Evolutionary conservation across 257 asterid species (phyloP).

Genomic region (Nicotiana noctiflora): DNA sequence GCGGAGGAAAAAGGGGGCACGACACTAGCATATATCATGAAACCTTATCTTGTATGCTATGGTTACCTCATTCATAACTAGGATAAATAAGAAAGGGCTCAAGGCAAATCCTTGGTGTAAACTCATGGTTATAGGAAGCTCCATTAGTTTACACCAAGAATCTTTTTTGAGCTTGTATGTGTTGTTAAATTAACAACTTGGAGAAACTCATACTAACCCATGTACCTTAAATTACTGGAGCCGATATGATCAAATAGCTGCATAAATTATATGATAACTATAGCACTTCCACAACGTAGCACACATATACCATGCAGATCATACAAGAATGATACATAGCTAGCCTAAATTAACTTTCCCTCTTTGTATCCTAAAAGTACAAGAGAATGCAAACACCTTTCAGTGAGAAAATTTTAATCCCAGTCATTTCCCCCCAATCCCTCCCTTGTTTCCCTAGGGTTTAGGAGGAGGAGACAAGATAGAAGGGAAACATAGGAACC

Average conservation of each 20-base stretch:
- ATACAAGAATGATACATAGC: neutral
- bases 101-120: neutral
- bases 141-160: neutral
- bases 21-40: neutral
- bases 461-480: neutral
- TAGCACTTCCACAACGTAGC: neutral
- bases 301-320: neutral
- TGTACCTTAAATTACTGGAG: neutral
- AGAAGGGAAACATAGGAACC: neutral
- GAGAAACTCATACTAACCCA: neutral
- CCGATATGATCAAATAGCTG: neutral
- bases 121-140: neutral
- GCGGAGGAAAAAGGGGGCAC: no score
- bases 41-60: neutral
- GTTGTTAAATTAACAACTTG: neutral
- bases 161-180: neutral
- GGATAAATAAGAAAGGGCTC: neutral
- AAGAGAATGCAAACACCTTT: neutral
- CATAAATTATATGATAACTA: neutral
- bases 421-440: neutral
- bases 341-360: neutral
- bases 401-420: neutral
- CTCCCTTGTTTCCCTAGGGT: neutral
- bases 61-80: neutral
- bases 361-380: neutral